Evolutionary conservation across 768 basidiomycete species (phyloP).

Genomic region (Ramaria sp.): DNA sequence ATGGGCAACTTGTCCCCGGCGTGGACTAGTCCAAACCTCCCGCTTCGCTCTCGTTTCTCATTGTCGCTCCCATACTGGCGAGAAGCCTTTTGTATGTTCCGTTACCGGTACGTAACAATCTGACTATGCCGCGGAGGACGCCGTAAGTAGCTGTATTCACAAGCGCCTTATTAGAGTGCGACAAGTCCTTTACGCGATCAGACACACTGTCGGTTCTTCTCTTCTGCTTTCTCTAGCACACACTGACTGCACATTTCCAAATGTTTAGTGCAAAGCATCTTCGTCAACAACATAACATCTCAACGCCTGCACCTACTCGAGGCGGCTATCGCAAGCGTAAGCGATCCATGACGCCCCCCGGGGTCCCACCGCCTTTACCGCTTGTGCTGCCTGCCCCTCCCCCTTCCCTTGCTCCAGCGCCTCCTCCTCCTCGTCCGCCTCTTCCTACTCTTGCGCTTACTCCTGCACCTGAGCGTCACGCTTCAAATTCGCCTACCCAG

Average conservation of each 20-base stretch:
- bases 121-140: neutral
- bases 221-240: neutral
- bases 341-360: constrained; percentile 21
- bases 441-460: neutral
- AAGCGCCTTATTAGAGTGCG: constrained; percentile 56
- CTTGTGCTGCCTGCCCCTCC: too few relatives aligned
- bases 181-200: constrained; percentile 90
- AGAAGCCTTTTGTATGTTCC: constrained; percentile 83
- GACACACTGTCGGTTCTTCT: constrained; percentile 50
- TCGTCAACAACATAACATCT: constrained; percentile 77
- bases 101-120: constrained; percentile 51
- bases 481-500: neutral
- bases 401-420: too few relatives aligned
- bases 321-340: constrained; percentile 67
- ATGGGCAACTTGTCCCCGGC: constrained; percentile 74
- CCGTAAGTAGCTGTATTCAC: neutral
- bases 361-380: neutral
- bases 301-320: constrained; percentile 60
- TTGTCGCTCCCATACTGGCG: constrained; percentile 86
- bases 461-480: neutral
- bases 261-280: constrained; percentile 60
- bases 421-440: too few relatives aligned
- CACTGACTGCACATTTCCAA: too few relatives aligned
- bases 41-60: constrained; percentile 88
- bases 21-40: constrained; percentile 77